These are phyloP conservation scores for Floccularia luteovirens DNA, from an alignment of 768 basidiomycete genomes.

Conservation along the genomic window DNA sequence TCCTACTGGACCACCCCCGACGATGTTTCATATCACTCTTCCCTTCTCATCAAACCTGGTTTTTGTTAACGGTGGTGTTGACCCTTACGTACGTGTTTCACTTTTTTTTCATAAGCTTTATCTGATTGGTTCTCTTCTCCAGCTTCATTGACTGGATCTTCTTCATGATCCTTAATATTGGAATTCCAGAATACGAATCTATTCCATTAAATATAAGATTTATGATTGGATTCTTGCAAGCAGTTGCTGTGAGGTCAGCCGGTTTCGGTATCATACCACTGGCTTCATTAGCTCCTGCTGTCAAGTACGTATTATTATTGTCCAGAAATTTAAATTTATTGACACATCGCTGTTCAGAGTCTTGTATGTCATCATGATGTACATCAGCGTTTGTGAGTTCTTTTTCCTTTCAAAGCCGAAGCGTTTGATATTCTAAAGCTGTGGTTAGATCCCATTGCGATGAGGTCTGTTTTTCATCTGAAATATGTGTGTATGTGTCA, in stretches of 20 bases:
- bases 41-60: slow-evolving; percentile 92
- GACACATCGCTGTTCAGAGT: too few relatives aligned
- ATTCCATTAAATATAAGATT: slow-evolving; percentile 71
- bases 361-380: slow-evolving; percentile 92
- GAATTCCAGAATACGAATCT: slow-evolving; percentile 56
- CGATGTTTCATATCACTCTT: slow-evolving; percentile 89
- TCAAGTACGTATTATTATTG: slow-evolving; percentile 50
- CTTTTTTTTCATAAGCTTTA: background rate
- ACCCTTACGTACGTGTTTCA: slow-evolving; percentile 53
- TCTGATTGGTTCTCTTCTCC: background rate
- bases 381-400: slow-evolving; percentile 69
- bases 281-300: slow-evolving; percentile 74
- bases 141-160: slow-evolving; percentile 84
- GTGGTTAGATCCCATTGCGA: slow-evolving; percentile 64
- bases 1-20: slow-evolving; percentile 91
- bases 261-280: slow-evolving; percentile 80
- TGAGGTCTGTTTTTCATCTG: slow-evolving; percentile 43
- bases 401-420: slow-evolving; percentile 4
- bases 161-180: slow-evolving; percentile 85
- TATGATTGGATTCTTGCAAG: slow-evolving; percentile 72
- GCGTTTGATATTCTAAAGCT: background rate
- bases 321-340: background rate
- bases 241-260: slow-evolving; percentile 74
- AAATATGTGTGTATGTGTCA: background rate
- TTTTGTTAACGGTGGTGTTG: slow-evolving; percentile 65